Evolutionary conservation across 345 rosid genomes (phyloP), one percentile per base, ranked within the genome.

Genomic region (Firmiana major): DNA sequence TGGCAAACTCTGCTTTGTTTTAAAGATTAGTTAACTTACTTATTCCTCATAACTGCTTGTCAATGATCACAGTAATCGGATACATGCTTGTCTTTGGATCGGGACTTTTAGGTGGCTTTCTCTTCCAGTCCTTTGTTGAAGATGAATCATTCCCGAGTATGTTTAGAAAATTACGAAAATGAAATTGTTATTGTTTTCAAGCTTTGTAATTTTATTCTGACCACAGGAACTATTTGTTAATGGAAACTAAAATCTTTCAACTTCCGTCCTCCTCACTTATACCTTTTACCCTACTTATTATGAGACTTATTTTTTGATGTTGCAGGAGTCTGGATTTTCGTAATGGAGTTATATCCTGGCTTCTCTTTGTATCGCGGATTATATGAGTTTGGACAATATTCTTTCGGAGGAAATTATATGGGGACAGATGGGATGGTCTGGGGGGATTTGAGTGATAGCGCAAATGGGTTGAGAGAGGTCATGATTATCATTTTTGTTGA

Each of bases 321-420:
- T 85, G 66, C 81, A 95, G 99, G 90, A 78, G 78, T 78, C 28
- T 89, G 94, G 97, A 83, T 93, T 73, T 69, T 81, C 55, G 76
- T 82, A n/a, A 43, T 95, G 90, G 96, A 95, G 88, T 53, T 95
- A 54, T 95, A 83, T 85, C 99, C 99, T 28, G 97, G 98, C 55
- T 95, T 93, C 63, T 79, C 97, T 75, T 77, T 95, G 24, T 92
- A 74, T 63, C 98, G 98, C 49, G 98, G 99, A n/a, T 70, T 95
- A 74, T 95, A 92, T 17, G 97, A 95, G 83, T 88, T 95, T 34
- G 83, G 90, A 0, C 85, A 84, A 54, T 90, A 86, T 77, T 74
- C 98, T 55, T 81, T 88, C 42, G 64, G 7, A 1, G 96, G 90
- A 21, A 74, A 75, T 85, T 75, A 74, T 49, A 83, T 81, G 80